These are phyloP conservation scores for Eremothecium coryli DNA, from an alignment of 1,139 yeast species.

Conservation along the genomic window DNA sequence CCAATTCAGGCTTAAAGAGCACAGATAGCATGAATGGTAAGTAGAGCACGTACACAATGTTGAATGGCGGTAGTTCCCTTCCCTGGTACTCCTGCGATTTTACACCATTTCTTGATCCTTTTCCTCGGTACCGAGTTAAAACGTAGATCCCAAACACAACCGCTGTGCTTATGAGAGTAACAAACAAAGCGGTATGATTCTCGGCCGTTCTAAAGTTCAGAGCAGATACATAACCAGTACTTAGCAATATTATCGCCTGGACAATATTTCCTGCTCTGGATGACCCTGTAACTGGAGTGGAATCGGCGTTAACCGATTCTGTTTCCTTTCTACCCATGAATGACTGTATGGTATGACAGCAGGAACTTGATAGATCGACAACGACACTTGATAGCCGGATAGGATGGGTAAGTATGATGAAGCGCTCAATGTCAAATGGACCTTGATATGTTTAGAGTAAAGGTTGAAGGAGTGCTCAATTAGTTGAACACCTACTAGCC, in stretches of 20 bases:
- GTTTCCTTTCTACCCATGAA: background rate
- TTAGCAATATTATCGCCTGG: slow-evolving; percentile 13
- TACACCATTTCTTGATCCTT: slow-evolving; percentile 2
- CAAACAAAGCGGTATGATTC: slow-evolving; percentile 7
- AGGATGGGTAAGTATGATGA: too few relatives aligned
- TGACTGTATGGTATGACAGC: too few relatives aligned
- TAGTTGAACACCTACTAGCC: too few relatives aligned
- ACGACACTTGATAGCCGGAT: too few relatives aligned
- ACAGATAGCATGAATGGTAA: slow-evolving; percentile 22
- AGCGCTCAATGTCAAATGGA: too few relatives aligned
- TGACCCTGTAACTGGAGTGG: slow-evolving; percentile 7
- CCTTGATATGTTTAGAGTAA: too few relatives aligned
- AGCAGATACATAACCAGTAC: slow-evolving; percentile 12
- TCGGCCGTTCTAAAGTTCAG: slow-evolving; percentile 7
- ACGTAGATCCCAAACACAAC: slow-evolving; percentile 12
- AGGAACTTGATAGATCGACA: too few relatives aligned
- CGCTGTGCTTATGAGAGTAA: slow-evolving; percentile 8
- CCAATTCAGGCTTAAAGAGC: slow-evolving; percentile 14
- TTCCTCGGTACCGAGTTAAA: slow-evolving; percentile 8
- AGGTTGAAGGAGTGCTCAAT: too few relatives aligned
- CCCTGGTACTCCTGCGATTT: too few relatives aligned
- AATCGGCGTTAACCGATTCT: background rate
- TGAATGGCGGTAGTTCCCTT: slow-evolving; percentile 13
- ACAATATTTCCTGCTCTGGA: slow-evolving; percentile 10
- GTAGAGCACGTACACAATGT: slow-evolving; percentile 20